Base-by-base conservation (phyloP, 495 filamentous ascomycete species). In the Aspergillus egyptiacus region DNA sequence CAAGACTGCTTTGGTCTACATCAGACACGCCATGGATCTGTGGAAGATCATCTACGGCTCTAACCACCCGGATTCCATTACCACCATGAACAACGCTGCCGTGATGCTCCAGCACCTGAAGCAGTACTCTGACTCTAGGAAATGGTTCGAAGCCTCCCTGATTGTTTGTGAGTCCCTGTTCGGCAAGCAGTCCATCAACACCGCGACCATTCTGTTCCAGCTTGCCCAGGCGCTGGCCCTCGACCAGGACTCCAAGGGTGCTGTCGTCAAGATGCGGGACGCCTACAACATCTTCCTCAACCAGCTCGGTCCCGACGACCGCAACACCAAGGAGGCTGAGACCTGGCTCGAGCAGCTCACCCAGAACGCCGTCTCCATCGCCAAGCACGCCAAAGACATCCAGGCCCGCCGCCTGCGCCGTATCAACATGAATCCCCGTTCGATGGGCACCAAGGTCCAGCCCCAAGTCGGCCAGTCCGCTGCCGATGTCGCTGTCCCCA, bases 31-130 rank as follows among this genome's bases (percentile, higher is more conserved):
- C 10, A 81, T 99, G 60, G 84, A 93, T 56, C 75, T 97, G 47
- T 96, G 90, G 91, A 96, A 96, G 75, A 78, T 96, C 63, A 89
- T 96, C 62, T 97, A 95, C 61, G 94, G 94, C 34, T 68, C 82
- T 10, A 84, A 86, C 61, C 94, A 99, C 69, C 94, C 94, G 2
- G 94, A 99, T 67, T 93, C 89, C 13, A 95, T 97, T 70, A 99
- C 94, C 10, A 96, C 94, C 24, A 84, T 97, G 68, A 99, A 97
- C 78, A 99, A 99, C 63, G 90, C 88, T 11, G 94, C 94, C 10
- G 93, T 97, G 22, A 99, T 99, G 94, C 80, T 97, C 38, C 94
- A 97, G 70, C 82, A 86, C 47, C 75, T 95, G 58, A 91, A 95
- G 73, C 80, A 85, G 37, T 99, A 91, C 75, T 79, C 85, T 51